Conservation (phyloP, 2,329 filamentous ascomycete genomes). For the Lecanicillium sp. region DNA sequence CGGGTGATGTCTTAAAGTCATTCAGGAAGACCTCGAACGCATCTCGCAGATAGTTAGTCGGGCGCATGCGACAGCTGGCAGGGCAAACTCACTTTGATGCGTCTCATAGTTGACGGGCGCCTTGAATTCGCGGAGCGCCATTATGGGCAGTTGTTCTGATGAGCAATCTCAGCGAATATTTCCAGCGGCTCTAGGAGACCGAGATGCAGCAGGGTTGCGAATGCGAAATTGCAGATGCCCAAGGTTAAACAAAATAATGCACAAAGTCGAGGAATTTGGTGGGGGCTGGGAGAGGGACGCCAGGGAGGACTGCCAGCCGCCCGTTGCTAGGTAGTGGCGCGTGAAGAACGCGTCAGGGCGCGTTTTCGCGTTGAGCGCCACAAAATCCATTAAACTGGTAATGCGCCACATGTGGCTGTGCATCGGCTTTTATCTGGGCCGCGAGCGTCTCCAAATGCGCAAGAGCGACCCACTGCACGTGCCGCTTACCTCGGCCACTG, state of each 20-base stretch:
- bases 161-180: constrained; percentile 14
- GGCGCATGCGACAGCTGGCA: not conserved
- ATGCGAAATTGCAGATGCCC: constrained; percentile 2
- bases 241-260: constrained; percentile 9
- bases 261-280: constrained; percentile 3
- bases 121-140: constrained; percentile 80
- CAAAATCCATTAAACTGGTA: constrained; percentile 23
- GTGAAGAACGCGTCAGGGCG: constrained; percentile 28
- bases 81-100: constrained; percentile 62
- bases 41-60: constrained; percentile 40
- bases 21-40: constrained; percentile 84
- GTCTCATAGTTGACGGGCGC: constrained; percentile 79
- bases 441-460: not conserved
- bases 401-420: constrained; percentile 16
- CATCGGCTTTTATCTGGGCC: not conserved
- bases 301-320: constrained; percentile 9
- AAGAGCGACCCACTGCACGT: constrained; percentile 26
- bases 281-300: constrained; percentile 23
- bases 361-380: constrained; percentile 26
- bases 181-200: not conserved
- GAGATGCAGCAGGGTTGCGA: constrained; percentile 4
- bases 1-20: constrained; percentile 76
- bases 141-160: constrained; percentile 36
- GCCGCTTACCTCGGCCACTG: constrained; percentile 30
- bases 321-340: constrained; percentile 20